Conservation (phyloP, 305 asterid genomes). For the Euphrasia arctica region DNA sequence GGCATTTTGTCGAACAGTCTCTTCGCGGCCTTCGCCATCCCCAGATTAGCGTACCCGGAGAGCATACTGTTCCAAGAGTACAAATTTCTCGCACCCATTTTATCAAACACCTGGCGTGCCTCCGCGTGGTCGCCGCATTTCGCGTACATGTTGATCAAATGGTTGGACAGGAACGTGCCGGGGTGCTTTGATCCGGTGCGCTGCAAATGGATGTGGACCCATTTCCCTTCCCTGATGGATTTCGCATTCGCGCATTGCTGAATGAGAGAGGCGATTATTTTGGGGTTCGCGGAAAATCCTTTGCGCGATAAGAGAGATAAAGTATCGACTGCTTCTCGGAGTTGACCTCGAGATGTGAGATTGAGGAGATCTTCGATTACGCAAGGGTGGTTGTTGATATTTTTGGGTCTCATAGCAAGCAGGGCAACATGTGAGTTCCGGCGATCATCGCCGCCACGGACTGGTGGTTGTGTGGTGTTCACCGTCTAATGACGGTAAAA, state of each 20-base stretch:
- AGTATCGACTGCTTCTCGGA: slow-evolving; percentile 56
- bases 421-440: slow-evolving; percentile 44
- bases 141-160: slow-evolving; percentile 62
- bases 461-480: slow-evolving; percentile 28
- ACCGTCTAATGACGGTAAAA: slow-evolving; percentile 1
- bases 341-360: slow-evolving; percentile 54
- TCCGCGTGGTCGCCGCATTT: slow-evolving; percentile 60
- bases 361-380: slow-evolving; percentile 36
- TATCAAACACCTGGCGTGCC: slow-evolving; percentile 75
- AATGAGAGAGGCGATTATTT: slow-evolving; percentile 47
- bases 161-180: slow-evolving; percentile 52
- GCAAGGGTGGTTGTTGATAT: slow-evolving; percentile 39
- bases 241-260: slow-evolving; percentile 46
- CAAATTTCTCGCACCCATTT: slow-evolving; percentile 59
- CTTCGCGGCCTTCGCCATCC: slow-evolving; percentile 60
- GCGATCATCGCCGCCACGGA: slow-evolving; percentile 46
- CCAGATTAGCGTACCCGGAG: slow-evolving; percentile 60
- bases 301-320: slow-evolving; percentile 47
- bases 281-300: slow-evolving; percentile 55
- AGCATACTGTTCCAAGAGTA: slow-evolving; percentile 90
- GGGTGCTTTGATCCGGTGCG: slow-evolving; percentile 59
- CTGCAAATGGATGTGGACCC: slow-evolving; percentile 60
- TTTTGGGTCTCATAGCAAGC: slow-evolving; percentile 45
- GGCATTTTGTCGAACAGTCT: slow-evolving; percentile 72
- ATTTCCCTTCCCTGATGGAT: slow-evolving; percentile 47